phyloP scores from a whole-genome alignment of 148 eudicot species.

The Rhododendron mucronatum region DNA sequence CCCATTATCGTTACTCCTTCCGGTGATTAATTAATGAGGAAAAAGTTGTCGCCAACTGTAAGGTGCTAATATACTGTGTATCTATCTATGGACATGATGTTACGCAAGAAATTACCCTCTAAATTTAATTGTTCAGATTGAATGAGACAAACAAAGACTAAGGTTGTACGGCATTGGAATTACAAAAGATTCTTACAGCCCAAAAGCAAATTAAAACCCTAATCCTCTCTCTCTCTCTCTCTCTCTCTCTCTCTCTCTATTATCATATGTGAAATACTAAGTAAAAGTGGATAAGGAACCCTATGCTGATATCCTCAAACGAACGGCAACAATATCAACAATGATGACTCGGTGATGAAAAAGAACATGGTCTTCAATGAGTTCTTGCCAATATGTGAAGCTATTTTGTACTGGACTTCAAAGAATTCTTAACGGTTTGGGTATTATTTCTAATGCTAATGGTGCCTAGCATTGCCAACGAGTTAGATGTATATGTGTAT shows the following conservation, averaged over 20 bases:
- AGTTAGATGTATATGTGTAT: too few relatives aligned
- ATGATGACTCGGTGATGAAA: not conserved
- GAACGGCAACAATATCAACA: not conserved
- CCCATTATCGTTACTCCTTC: too few relatives aligned
- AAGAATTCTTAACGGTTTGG: too few relatives aligned
- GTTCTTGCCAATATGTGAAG: not conserved
- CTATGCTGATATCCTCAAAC: not conserved
- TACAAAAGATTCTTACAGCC: too few relatives aligned
- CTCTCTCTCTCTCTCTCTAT: not conserved
- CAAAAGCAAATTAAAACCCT: not conserved
- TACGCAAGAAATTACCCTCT: too few relatives aligned
- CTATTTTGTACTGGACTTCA: not conserved
- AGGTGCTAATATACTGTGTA: not conserved
- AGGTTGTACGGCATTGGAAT: too few relatives aligned
- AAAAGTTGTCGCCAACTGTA: too few relatives aligned
- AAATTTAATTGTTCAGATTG: too few relatives aligned
- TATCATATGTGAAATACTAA: too few relatives aligned
- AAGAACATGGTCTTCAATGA: not conserved
- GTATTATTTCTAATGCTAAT: not conserved
- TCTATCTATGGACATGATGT: not conserved
- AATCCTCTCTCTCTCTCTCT: not conserved
- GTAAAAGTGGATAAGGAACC: not conserved
- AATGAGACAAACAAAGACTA: too few relatives aligned
- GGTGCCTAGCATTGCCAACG: not conserved
- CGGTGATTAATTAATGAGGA: too few relatives aligned